Base-by-base conservation (phyloP, 2,329 filamentous ascomycete genomes). In the Achaetomium macrosporum region DNA sequence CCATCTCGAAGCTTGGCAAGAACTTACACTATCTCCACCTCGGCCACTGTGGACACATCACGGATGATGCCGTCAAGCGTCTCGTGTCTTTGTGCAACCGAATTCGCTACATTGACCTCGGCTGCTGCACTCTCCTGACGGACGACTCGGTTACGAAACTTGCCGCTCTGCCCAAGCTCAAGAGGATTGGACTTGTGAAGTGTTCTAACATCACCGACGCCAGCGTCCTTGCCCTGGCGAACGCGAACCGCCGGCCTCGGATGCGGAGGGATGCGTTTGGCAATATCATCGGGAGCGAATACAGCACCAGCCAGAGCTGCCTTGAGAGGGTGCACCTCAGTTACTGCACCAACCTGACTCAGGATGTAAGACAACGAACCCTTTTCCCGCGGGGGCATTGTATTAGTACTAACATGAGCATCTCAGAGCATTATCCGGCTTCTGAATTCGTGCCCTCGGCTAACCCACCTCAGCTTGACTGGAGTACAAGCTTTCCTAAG, bases 1-100 rank as follows among this genome's bases (percentile, higher is more conserved):
- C 91, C 51, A 97, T 99, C 58, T 86, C 90, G 52, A 85, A 82
- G 62, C 78, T 99, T 4, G 90, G 91, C 57, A 97, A 96, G 75
- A 99, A 97, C 63, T 74, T 99, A 50, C 93, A 99, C 69, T 97
- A 96, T 68, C 85, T 99, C 48, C 93, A 99, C 65, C 78, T 99
- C 2, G 93, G 93, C 10, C 93, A 99, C 68, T 99, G 93, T 69
- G 82, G 83, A 29, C 84, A 91, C 43, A 91, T 99, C 65, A 96
- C 92, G 0, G 93, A 99, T 65, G 78, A 84, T 35, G 91, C 90
- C 1, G 90, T 99, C 16, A 87, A 88, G 62, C 84, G 84, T 51
- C 77, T 99, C 31, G 90, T 96, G 37, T 84, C 86, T 60, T 77
- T 76, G 49, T 99, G 93, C 75, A 97, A 92, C 64, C 83, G 93